Conservation (phyloP, 805 yeast species). For the Ogataea kodamae region DNA sequence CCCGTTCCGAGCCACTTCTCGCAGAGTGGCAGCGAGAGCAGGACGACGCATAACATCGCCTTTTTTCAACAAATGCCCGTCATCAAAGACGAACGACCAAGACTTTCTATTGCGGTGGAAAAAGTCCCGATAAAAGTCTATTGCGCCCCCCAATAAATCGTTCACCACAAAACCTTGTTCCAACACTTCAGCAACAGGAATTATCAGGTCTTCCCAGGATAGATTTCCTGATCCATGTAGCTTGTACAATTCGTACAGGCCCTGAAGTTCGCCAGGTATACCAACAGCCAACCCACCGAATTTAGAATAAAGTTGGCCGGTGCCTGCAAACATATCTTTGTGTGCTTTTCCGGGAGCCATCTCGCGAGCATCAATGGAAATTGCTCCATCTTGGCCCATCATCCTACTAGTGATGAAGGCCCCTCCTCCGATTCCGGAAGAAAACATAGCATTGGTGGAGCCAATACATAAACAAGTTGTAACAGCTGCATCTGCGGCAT, state of each 20-base stretch:
- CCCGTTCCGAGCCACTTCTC: conserved; percentile 71
- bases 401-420: conserved; percentile 57
- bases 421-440: conserved; percentile 97
- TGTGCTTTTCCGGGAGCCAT: conserved; percentile 68
- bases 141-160: conserved; percentile 40
- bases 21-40: conserved; percentile 62
- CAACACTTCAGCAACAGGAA: conserved; percentile 70
- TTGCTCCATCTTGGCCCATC: conserved; percentile 41
- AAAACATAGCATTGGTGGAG: conserved; percentile 70
- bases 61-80: conserved; percentile 32
- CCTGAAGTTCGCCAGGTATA: conserved; percentile 88
- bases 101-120: conserved; percentile 33
- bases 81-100: conserved; percentile 56
- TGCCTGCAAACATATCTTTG: conserved; percentile 58
- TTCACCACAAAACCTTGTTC: conserved; percentile 60
- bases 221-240: conserved; percentile 69
- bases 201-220: conserved; percentile 67
- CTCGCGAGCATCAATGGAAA: conserved; percentile 83
- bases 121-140: conserved; percentile 36
- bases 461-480: conserved; percentile 89
- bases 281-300: conserved; percentile 88
- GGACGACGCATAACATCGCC: conserved; percentile 67
- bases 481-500: conserved; percentile 92
- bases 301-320: conserved; percentile 49
- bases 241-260: conserved; percentile 59